Percentiles rank a stretch among this genome's conserved stretches.
Evolutionary conservation across 164 flowering plant genomes (phyloP).

Genomic region (Saururus chinensis): DNA sequence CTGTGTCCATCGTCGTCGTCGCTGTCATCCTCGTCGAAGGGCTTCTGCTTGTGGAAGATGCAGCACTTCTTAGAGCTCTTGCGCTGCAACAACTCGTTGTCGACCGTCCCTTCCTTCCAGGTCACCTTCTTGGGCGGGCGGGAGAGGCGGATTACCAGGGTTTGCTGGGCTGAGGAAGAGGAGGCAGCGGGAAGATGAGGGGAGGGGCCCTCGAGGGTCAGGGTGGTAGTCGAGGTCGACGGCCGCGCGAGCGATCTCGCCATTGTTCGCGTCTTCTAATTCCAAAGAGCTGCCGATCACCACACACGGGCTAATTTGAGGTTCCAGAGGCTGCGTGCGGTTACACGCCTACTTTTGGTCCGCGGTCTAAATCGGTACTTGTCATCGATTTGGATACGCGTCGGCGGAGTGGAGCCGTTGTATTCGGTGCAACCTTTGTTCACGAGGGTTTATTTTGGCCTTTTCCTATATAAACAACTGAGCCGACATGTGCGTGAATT

Average conservation of each 20-base stretch:
- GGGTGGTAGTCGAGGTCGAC: slow-evolving; percentile 20
- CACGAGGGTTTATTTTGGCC: too few relatives aligned
- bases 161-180: slow-evolving; percentile 22
- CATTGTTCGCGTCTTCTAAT: slow-evolving; percentile 9
- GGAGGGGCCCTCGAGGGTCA: slow-evolving; percentile 27
- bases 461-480: too few relatives aligned
- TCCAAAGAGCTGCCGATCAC: too few relatives aligned
- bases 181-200: slow-evolving; percentile 15
- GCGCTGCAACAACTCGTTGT: slow-evolving; percentile 81
- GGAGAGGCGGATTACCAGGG: slow-evolving; percentile 49
- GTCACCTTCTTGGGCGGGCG: slow-evolving; percentile 59
- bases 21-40: slow-evolving; percentile 87
- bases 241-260: slow-evolving; percentile 13
- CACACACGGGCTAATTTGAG: too few relatives aligned
- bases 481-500: too few relatives aligned
- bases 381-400: too few relatives aligned
- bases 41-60: slow-evolving; percentile 83
- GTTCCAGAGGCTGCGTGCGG: too few relatives aligned
- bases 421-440: too few relatives aligned
- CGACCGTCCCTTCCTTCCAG: slow-evolving; percentile 95
- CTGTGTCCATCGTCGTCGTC: slow-evolving; percentile 38
- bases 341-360: too few relatives aligned
- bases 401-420: too few relatives aligned
- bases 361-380: too few relatives aligned
- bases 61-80: slow-evolving; percentile 95